Conservation (phyloP, 164 flowering plant species). For the Chimonanthus salicifolius region DNA sequence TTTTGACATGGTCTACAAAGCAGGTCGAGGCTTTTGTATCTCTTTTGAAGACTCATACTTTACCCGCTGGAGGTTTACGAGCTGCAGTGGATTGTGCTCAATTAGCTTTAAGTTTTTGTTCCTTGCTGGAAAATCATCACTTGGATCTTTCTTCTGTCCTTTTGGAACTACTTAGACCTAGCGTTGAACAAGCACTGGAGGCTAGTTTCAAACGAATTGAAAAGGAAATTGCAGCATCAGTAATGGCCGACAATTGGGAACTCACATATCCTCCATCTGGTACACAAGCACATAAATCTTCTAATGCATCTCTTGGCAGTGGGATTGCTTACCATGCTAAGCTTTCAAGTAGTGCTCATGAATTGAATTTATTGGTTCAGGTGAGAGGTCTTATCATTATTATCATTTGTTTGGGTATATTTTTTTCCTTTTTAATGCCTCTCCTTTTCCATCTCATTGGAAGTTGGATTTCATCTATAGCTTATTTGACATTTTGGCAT, state of each 20-base stretch:
- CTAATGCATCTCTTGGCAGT: slow-evolving; percentile 34
- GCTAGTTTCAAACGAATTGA: slow-evolving; percentile 88
- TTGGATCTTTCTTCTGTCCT: slow-evolving; percentile 86
- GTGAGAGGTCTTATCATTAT: slow-evolving; percentile 24
- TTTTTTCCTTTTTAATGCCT: no score
- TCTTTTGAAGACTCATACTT: slow-evolving; percentile 76
- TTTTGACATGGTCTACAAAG: slow-evolving; percentile 91
- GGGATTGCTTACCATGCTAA: slow-evolving; percentile 50
- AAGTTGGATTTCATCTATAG: no score
- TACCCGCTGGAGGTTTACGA: slow-evolving; percentile 88
- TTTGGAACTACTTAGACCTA: slow-evolving; percentile 79
- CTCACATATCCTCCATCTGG: slow-evolving; percentile 57
- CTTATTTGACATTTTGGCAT: no score
- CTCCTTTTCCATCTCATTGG: no score
- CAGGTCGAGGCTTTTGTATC: slow-evolving; percentile 74
- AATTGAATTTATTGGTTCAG: slow-evolving; percentile 94
- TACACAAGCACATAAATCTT: slow-evolving; percentile 47
- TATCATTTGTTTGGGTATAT: no score
- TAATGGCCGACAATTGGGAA: slow-evolving; percentile 98
- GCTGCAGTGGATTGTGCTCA: slow-evolving; percentile 96
- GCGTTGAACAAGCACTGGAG: slow-evolving; percentile 86
- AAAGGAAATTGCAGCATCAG: slow-evolving; percentile 87
- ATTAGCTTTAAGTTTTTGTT: slow-evolving; percentile 86
- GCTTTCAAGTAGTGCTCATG: slow-evolving; percentile 87
- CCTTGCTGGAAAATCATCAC: slow-evolving; percentile 83